These are phyloP conservation scores for Psidium friedrichsthalianum DNA, from an alignment of 345 rosid species.

Conservation along the genomic window DNA sequence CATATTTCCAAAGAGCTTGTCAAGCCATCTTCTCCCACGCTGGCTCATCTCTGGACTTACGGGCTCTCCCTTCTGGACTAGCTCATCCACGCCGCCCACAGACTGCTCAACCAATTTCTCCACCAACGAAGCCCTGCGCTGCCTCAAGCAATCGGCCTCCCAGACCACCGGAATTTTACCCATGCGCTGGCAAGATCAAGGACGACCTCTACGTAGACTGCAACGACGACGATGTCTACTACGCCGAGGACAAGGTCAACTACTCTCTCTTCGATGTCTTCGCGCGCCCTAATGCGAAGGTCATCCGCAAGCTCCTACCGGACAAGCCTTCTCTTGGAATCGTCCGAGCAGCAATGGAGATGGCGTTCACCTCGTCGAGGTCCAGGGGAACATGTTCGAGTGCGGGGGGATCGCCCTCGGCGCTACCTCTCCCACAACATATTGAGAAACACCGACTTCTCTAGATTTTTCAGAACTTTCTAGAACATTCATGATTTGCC, in stretches of 20 bases:
- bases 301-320: conserved; percentile 4
- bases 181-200: conserved; percentile 12
- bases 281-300: not conserved
- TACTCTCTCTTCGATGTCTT: conserved; percentile 5
- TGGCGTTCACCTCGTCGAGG: not conserved
- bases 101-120: not conserved
- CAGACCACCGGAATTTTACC: conserved; percentile 9
- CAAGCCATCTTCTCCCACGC: conserved; percentile 10
- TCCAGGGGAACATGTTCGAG: conserved; percentile 10
- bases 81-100: too few species aligned
- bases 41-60: conserved; percentile 2
- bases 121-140: not conserved
- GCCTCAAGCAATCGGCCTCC: conserved; percentile 6
- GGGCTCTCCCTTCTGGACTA: conserved; percentile 17
- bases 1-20: conserved; percentile 6
- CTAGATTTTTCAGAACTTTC: too few species aligned
- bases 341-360: not conserved
- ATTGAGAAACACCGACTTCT: too few species aligned
- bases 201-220: conserved; percentile 12
- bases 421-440: conserved; percentile 15
- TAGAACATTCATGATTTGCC: too few species aligned
- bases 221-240: conserved; percentile 11
- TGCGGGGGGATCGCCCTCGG: conserved; percentile 43
- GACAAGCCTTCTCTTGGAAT: not conserved
- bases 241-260: conserved; percentile 3